Evolutionary conservation across 345 rosid species (phyloP).

Genomic region (Eucalyptus grandis): DNA sequence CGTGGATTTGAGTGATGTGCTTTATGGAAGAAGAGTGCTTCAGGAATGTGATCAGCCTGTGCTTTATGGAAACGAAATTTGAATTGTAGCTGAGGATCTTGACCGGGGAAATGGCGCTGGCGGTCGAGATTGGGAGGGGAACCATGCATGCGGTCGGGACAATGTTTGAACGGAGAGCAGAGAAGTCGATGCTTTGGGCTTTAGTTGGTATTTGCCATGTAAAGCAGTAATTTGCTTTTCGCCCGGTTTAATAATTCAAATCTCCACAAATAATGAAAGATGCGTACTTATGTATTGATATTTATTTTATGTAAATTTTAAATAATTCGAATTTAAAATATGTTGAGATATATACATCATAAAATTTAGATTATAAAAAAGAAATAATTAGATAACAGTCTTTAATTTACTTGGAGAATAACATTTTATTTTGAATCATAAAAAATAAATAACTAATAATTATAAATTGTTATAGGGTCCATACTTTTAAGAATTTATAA

Average conservation of each 20-base stretch:
- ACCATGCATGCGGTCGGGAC: constrained; percentile 8
- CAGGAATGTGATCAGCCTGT: constrained; percentile 34
- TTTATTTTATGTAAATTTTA: background rate
- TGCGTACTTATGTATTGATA: background rate
- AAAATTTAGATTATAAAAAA: background rate
- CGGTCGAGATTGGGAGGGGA: constrained; percentile 1
- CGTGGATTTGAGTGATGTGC: constrained; percentile 50
- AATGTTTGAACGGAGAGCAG: background rate
- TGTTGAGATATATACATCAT: background rate
- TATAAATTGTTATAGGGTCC: too few relatives aligned
- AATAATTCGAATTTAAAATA: background rate
- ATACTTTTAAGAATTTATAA: too few relatives aligned
- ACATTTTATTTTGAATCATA: too few relatives aligned
- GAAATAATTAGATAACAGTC: too few relatives aligned
- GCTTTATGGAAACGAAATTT: constrained; percentile 24
- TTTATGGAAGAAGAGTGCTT: constrained; percentile 35
- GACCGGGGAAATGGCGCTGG: background rate
- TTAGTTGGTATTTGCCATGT: background rate
- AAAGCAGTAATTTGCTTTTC: background rate
- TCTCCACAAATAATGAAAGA: background rate
- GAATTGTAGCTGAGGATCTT: constrained; percentile 3
- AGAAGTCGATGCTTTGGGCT: background rate
- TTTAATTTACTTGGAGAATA: too few relatives aligned
- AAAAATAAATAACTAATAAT: too few relatives aligned
- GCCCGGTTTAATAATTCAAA: background rate